phyloP scores from a whole-genome alignment of 2,329 filamentous ascomycete species.

The Colletotrichum tabaci region DNA sequence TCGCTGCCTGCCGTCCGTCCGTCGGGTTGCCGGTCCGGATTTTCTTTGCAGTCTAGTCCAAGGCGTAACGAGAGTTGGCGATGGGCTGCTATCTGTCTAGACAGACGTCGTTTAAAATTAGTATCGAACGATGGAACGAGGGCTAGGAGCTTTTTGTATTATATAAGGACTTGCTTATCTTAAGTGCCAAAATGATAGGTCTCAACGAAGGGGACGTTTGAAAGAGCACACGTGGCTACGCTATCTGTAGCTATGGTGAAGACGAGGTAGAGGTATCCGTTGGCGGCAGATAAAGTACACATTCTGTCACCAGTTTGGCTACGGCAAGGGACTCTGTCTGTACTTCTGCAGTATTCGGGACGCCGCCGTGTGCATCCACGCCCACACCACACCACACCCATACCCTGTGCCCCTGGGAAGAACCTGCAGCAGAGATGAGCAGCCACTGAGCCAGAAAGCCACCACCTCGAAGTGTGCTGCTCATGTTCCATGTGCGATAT shows the following conservation, averaged over 20 bases:
- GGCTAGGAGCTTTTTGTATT: neutral
- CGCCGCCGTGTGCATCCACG: neutral
- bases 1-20: constrained; percentile 5
- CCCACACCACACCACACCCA: neutral
- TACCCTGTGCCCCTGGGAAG: neutral
- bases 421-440: neutral
- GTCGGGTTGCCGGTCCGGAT: neutral
- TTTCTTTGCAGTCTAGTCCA: constrained; percentile 11
- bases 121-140: neutral
- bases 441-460: neutral
- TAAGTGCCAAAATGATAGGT: neutral
- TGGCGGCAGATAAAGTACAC: neutral
- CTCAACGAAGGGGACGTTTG: constrained; percentile 6
- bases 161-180: constrained; percentile 12
- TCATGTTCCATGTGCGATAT: constrained; percentile 11
- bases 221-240: neutral
- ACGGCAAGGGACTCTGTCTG: constrained; percentile 1
- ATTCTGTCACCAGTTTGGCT: neutral
- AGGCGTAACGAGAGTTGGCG: neutral
- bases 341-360: neutral
- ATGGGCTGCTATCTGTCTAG: neutral
- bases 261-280: neutral
- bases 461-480: too few relatives aligned
- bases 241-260: neutral
- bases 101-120: neutral